Evolutionary conservation across 352 stramenopile species (phyloP), one percentile per base, ranked within the genome.

Genomic region (Globisporangium cystogenes): DNA sequence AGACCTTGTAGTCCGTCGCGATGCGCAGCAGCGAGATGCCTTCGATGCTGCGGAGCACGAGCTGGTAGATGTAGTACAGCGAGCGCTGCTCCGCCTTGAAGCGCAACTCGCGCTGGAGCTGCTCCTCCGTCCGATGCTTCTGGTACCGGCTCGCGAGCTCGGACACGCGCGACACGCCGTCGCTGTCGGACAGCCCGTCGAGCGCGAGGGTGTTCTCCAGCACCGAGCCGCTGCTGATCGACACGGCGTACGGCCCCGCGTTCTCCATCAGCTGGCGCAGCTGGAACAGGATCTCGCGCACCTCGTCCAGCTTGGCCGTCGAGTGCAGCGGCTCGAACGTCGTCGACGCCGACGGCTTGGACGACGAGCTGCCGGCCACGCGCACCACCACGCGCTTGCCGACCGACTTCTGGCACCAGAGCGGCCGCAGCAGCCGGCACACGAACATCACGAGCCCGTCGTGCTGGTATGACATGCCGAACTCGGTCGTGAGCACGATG

Each of bases 391-490:
- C 62, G 43, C 68, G 72, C 29, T 63, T 70, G 10, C 81, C 81
- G 24, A 91, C 62, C 0, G 72, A 70, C 59, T 87, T 87, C 4
- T 64, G 54, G 27, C 68, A 74, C 84, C 84, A 95, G 4, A 95
- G 53, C 2, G 84, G 84, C 6, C 84, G 76, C 24, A 95, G 62
- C n/a, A 93, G 57, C n/a, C 84, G 82, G 15, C 64, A 77, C n/a
- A 88, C 53, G 48, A 95, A 95, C 41, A 86, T 75, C 4, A 90
- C 69, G 24, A 95, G 67, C 44, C 80, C 84, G 47, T 95, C 82
- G 58, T 95, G 84, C 51, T 95, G 82, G 54, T 87, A 91, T 20
- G 84, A 93, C 78, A 95, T 90, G 52, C 72, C 76, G 57, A 92
- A 90, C 48, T 95, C 84, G 1, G 84, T 90, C 3, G 78, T 93